Percentiles rank a stretch among this genome's conserved stretches.
These are phyloP conservation scores for Mycena olivaceomarginata DNA, from an alignment of 768 basidiomycete species.

Conservation along the genomic window DNA sequence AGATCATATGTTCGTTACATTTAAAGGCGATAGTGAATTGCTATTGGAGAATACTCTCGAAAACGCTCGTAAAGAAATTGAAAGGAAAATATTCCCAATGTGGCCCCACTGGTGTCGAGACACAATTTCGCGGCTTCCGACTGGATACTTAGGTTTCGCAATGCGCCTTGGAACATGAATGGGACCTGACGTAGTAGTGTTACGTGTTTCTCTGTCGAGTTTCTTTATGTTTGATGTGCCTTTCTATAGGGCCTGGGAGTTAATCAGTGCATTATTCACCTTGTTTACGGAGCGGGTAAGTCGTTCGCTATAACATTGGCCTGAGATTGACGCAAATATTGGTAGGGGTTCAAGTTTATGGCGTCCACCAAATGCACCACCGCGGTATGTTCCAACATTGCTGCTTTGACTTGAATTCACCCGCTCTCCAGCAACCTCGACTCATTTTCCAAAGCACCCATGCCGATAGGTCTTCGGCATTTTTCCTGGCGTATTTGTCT, in stretches of 20 bases:
- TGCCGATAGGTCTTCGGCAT: constrained; percentile 69
- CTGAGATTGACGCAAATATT: constrained; percentile 31
- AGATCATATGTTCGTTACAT: constrained; percentile 87
- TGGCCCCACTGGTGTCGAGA: constrained; percentile 82
- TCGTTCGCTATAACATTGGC: constrained; percentile 34
- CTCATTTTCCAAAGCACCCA: constrained; percentile 78
- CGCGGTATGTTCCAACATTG: constrained; percentile 61
- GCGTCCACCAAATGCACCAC: constrained; percentile 76
- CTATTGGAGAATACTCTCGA: constrained; percentile 71
- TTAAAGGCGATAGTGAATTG: constrained; percentile 80
- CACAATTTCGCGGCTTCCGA: constrained; percentile 61
- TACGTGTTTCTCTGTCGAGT: constrained; percentile 53
- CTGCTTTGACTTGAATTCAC: constrained; percentile 34
- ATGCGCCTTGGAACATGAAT: constrained; percentile 80
- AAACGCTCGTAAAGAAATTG: constrained; percentile 75
- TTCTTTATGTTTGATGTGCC: constrained; percentile 26
- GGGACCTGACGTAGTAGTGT: constrained; percentile 77
- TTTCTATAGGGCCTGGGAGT: constrained; percentile 70
- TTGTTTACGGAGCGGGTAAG: constrained; percentile 76
- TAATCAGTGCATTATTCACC: constrained; percentile 77
- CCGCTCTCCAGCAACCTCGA: constrained; percentile 69
- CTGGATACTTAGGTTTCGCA: constrained; percentile 80
- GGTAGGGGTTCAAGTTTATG: constrained; percentile 83
- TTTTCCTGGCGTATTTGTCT: constrained; percentile 82
- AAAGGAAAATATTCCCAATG: constrained; percentile 72